These are phyloP conservation scores for Calonectria pteridis DNA, from an alignment of 2,329 filamentous ascomycete genomes.

Conservation along the genomic window DNA sequence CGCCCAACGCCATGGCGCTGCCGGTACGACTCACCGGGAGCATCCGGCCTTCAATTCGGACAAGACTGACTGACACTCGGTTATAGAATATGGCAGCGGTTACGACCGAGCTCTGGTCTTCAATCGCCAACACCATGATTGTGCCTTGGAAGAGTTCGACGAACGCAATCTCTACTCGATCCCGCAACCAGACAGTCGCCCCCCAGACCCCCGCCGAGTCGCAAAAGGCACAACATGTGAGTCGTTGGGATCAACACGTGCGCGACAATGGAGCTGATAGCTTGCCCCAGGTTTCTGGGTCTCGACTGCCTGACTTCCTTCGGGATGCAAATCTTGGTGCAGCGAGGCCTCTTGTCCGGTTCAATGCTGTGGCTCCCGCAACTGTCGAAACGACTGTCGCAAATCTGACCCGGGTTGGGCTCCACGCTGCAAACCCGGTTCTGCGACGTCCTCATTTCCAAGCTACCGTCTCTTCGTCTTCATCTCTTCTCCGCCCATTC, in stretches of 20 bases:
- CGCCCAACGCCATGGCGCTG: slow-evolving; percentile 45
- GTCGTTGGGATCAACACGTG: slow-evolving; percentile 21
- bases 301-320: slow-evolving; percentile 46
- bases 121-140: slow-evolving; percentile 56
- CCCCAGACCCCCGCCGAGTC: slow-evolving; percentile 24
- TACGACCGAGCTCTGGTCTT: slow-evolving; percentile 60
- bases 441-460: slow-evolving; percentile 45
- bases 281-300: slow-evolving; percentile 28
- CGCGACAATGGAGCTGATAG: slow-evolving; percentile 27
- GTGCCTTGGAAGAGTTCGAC: slow-evolving; percentile 48
- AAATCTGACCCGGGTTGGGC: slow-evolving; percentile 45
- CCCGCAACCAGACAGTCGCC: slow-evolving; percentile 11
- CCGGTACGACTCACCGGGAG: slow-evolving; percentile 41
- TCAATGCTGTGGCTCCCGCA: slow-evolving; percentile 25
- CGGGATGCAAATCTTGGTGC: slow-evolving; percentile 34
- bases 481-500: slow-evolving; percentile 41
- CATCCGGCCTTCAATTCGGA: slow-evolving; percentile 15
- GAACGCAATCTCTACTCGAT: slow-evolving; percentile 25
- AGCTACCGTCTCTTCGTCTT: slow-evolving; percentile 29
- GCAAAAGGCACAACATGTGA: slow-evolving; percentile 33
- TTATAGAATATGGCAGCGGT: slow-evolving; percentile 56
- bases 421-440: slow-evolving; percentile 46
- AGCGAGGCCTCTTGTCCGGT: slow-evolving; percentile 18
- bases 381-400: slow-evolving; percentile 37
- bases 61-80: slow-evolving; percentile 39